Evolutionary conservation across 495 filamentous ascomycete species (phyloP).

Genomic region (Daldinia grandis): DNA sequence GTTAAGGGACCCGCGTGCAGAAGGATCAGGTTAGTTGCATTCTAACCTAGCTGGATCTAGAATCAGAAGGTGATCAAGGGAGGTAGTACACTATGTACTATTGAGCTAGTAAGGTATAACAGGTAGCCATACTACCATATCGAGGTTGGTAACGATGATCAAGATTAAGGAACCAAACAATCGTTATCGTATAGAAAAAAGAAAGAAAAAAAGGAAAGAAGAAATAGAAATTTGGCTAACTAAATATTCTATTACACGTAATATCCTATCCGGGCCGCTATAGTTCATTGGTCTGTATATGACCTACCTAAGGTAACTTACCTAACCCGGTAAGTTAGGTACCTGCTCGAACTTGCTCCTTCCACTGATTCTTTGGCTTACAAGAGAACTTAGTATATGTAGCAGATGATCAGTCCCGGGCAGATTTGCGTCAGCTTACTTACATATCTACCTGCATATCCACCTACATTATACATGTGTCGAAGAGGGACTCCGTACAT

Average conservation of each 20-base stretch:
- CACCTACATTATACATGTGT: not conserved
- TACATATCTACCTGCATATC: too few species aligned
- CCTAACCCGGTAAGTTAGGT: not conserved
- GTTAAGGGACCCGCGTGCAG: slow-evolving; percentile 13
- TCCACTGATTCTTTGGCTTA: slow-evolving; percentile 1
- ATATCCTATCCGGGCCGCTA: not conserved
- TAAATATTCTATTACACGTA: slow-evolving; percentile 1
- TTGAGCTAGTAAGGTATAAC: not conserved
- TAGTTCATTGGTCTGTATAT: not conserved
- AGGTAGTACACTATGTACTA: too few species aligned
- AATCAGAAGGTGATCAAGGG: slow-evolving; percentile 27
- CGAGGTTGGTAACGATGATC: slow-evolving; percentile 5
- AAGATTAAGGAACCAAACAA: not conserved
- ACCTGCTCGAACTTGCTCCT: not conserved
- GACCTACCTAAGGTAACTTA: slow-evolving; percentile 3
- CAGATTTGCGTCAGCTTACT: slow-evolving; percentile 32
- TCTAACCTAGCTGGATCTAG: slow-evolving; percentile 15
- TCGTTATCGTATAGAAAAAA: not conserved
- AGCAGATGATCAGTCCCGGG: slow-evolving; percentile 22
- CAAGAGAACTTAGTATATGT: slow-evolving; percentile 15
- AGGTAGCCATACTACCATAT: not conserved
- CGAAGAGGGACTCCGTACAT: not conserved
- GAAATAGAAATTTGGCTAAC: not conserved
- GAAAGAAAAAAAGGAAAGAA: not conserved
- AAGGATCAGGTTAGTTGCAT: slow-evolving; percentile 22